Conservation (phyloP, 1,139 yeast species). For the Hansenula lynferdii region DNA sequence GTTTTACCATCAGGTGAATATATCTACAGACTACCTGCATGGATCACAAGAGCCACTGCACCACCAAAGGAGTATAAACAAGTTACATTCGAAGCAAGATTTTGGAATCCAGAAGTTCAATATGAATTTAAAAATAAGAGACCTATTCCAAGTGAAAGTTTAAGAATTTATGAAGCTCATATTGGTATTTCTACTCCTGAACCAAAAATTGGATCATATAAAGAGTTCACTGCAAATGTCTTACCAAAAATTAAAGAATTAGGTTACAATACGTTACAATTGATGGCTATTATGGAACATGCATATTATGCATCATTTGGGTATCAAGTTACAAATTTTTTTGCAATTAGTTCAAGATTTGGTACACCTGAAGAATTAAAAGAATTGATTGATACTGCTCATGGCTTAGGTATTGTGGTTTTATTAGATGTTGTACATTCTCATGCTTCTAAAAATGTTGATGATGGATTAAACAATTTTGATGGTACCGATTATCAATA, state of each 20-base stretch:
- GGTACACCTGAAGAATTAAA: constrained; percentile 95
- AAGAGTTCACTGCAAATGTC: constrained; percentile 73
- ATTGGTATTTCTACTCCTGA: constrained; percentile 94
- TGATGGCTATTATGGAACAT: constrained; percentile 99
- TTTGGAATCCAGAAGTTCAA: constrained; percentile 73
- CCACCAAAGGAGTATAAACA: constrained; percentile 44
- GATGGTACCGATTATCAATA: constrained; percentile 96
- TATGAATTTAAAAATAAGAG: constrained; percentile 63
- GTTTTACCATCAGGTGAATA: constrained; percentile 62
- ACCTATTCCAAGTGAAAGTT: constrained; percentile 50
- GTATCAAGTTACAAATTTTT: constrained; percentile 89
- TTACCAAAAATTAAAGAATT: constrained; percentile 80
- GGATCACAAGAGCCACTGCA: constrained; percentile 82
- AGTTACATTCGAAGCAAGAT: constrained; percentile 71
- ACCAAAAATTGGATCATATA: constrained; percentile 77
- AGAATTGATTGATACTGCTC: constrained; percentile 89
- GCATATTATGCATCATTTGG: constrained; percentile 98
- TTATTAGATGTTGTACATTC: constrained; percentile 92
- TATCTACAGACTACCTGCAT: constrained; percentile 82
- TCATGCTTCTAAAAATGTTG: constrained; percentile 91
- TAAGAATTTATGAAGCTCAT: constrained; percentile 92
- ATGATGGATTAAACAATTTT: constrained; percentile 88
- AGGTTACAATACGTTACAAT: constrained; percentile 90
- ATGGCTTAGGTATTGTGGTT: constrained; percentile 80
- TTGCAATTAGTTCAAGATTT: constrained; percentile 82